Evolutionary conservation across 2,329 filamentous ascomycete genomes (phyloP).

Genomic region (Ceratocystis cubensis): DNA sequence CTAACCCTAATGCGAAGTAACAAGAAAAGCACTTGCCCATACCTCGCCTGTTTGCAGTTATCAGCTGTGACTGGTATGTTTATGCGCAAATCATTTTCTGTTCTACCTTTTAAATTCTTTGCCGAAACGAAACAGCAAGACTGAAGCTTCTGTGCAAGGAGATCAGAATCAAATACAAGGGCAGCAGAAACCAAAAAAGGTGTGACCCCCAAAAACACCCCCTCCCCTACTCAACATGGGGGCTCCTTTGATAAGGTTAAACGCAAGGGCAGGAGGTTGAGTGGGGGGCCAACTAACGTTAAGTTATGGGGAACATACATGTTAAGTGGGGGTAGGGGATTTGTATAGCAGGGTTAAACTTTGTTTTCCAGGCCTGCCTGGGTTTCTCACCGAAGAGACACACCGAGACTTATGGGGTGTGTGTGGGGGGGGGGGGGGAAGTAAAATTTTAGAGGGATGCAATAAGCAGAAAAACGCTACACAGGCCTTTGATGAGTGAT

Average conservation of each 20-base stretch:
- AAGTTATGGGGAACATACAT: not conserved
- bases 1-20: not conserved
- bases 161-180: not conserved
- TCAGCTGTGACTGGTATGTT: too few relatives aligned
- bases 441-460: too few relatives aligned
- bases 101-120: not conserved
- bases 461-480: too few relatives aligned
- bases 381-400: not conserved
- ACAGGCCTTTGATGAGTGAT: too few relatives aligned
- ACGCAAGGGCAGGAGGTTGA: not conserved
- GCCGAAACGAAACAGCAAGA: not conserved
- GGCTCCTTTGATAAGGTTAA: not conserved
- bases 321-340: not conserved
- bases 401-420: not conserved
- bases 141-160: not conserved
- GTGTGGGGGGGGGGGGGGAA: not conserved
- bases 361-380: not conserved
- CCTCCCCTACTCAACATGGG: not conserved
- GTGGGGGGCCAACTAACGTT: not conserved
- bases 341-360: too few relatives aligned
- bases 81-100: not conserved
- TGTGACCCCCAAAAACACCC: too few relatives aligned
- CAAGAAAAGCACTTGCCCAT: not conserved
- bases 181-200: not conserved
- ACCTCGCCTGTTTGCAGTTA: too few relatives aligned